Conservation (phyloP, 352 stramenopile species). For the Phytophthora megakarya region DNA sequence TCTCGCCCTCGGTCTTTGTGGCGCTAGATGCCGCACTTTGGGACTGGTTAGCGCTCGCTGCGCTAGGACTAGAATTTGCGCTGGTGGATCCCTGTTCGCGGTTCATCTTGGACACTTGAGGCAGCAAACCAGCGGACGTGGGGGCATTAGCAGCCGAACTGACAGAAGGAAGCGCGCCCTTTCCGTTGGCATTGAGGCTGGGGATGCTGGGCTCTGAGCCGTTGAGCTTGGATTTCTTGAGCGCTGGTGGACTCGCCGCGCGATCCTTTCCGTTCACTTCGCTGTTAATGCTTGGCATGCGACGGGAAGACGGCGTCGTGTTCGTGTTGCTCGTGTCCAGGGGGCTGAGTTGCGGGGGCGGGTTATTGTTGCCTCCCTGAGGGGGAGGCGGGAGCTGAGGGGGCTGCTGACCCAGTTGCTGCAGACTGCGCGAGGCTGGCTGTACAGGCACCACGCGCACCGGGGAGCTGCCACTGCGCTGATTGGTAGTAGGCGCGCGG, state of each 20-base stretch:
- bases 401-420: slow-evolving; percentile 63
- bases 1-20: slow-evolving; percentile 38
- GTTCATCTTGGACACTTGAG: slow-evolving; percentile 65
- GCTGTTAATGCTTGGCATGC: slow-evolving; percentile 74
- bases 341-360: slow-evolving; percentile 61
- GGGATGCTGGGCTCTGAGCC: slow-evolving; percentile 58
- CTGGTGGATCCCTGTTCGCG: slow-evolving; percentile 51
- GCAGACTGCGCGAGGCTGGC: slow-evolving; percentile 69
- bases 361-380: slow-evolving; percentile 26
- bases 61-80: slow-evolving; percentile 62
- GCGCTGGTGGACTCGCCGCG: slow-evolving; percentile 54
- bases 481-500: slow-evolving; percentile 42
- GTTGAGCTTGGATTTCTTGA: slow-evolving; percentile 83
- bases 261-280: slow-evolving; percentile 66
- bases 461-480: slow-evolving; percentile 43
- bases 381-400: slow-evolving; percentile 48
- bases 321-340: slow-evolving; percentile 57
- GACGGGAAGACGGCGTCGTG: slow-evolving; percentile 62
- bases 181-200: slow-evolving; percentile 71
- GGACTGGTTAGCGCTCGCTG: slow-evolving; percentile 26
- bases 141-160: slow-evolving; percentile 29
- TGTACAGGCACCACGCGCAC: slow-evolving; percentile 74
- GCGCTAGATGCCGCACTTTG: slow-evolving; percentile 43
- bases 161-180: slow-evolving; percentile 56
- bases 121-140: slow-evolving; percentile 39